Evolutionary conservation across 2,329 filamentous ascomycete genomes (phyloP).

Genomic region (Botrytis pseudocinerea): DNA sequence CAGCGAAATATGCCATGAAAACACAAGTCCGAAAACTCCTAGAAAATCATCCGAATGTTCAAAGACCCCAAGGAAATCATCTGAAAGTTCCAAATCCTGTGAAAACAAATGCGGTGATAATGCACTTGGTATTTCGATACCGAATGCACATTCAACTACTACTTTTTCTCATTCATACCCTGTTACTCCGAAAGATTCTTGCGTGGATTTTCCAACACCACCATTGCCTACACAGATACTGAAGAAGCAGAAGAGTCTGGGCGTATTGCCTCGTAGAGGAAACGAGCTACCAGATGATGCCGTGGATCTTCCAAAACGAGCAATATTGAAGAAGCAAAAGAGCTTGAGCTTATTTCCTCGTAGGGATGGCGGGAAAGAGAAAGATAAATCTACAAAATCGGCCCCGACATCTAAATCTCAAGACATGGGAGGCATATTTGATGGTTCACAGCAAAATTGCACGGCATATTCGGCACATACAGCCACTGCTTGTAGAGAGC

Average conservation of each 20-base stretch:
- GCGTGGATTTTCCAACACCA: not conserved
- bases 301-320: not conserved
- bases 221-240: not conserved
- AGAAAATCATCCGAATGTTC: not conserved
- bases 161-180: not conserved
- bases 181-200: not conserved
- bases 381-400: not conserved
- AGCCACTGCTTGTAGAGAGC: constrained; percentile 9
- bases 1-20: not conserved
- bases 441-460: constrained; percentile 14
- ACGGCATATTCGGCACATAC: constrained; percentile 10
- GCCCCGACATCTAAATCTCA: not conserved
- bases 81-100: not conserved
- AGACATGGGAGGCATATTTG: not conserved
- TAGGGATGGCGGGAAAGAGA: not conserved
- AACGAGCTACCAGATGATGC: not conserved
- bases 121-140: constrained; percentile 12
- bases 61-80: not conserved
- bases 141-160: not conserved
- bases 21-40: not conserved
- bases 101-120: not conserved
- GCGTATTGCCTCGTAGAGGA: not conserved
- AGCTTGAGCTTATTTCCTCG: constrained; percentile 10
- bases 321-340: constrained; percentile 10
- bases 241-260: constrained; percentile 12